Evolutionary conservation across 148 eudicot genomes (phyloP).

Genomic region (Vaccinium vitisidaea): DNA sequence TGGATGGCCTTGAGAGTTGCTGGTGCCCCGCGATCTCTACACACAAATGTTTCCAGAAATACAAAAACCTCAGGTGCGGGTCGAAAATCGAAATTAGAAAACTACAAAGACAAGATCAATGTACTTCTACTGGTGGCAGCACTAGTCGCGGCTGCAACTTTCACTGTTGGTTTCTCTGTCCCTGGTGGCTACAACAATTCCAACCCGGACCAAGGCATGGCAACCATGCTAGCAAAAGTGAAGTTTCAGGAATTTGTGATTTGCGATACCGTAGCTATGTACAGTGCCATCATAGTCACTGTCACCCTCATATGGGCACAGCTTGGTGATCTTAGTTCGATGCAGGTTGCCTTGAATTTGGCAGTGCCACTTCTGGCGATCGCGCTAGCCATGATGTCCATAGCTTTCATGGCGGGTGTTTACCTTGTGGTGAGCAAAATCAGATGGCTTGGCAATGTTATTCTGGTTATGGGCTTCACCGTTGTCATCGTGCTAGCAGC

Average conservation of each 20-base stretch:
- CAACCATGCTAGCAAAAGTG: slow-evolving; percentile 2
- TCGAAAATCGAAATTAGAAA: slow-evolving; percentile 13
- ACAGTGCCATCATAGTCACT: slow-evolving; percentile 14
- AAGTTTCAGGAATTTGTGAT: neutral
- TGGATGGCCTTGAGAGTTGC: slow-evolving; percentile 4
- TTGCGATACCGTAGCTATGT: neutral
- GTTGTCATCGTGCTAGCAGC: slow-evolving; percentile 21
- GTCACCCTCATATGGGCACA: slow-evolving; percentile 49
- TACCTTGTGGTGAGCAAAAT: slow-evolving; percentile 33
- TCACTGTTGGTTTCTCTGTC: neutral
- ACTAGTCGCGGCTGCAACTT: slow-evolving; percentile 25
- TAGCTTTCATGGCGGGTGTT: slow-evolving; percentile 46
- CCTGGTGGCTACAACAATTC: neutral
- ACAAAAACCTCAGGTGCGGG: neutral
- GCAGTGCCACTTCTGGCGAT: slow-evolving; percentile 25
- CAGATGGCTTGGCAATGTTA: slow-evolving; percentile 38
- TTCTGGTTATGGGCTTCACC: slow-evolving; percentile 32
- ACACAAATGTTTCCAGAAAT: neutral
- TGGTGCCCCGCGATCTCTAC: slow-evolving; percentile 25
- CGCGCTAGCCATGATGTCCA: slow-evolving; percentile 43
- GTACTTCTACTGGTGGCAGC: slow-evolving; percentile 28
- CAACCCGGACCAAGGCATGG: neutral
- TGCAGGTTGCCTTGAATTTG: neutral
- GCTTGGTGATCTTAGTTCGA: slow-evolving; percentile 30
- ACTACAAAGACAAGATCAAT: slow-evolving; percentile 27